Evolutionary conservation across 805 yeast species (phyloP), one percentile per base, ranked within the genome.

Genomic region (Martiniozyma abietophila): DNA sequence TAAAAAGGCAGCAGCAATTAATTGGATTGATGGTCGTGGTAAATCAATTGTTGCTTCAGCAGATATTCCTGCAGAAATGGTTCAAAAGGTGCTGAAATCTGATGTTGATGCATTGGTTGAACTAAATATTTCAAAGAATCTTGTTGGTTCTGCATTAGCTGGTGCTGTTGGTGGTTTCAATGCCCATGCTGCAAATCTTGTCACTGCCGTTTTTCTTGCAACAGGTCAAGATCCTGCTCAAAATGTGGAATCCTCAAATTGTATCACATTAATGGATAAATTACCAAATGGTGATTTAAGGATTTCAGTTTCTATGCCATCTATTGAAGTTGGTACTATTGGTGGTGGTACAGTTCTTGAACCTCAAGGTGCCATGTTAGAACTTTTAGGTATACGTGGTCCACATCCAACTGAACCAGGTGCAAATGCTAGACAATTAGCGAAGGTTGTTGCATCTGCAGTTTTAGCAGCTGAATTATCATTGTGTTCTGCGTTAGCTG

Each of bases 181-280:
- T 54, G 98, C 98, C 0, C 99, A 92, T 49, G 97, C 98, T 35
- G 94, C 98, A 31, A 92, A 92, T 58, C 62, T 92, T 47, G 89
- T 92, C 23, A 94, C 98, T 23, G 97, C 98, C 8, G 79, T 92
- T 18, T 92, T 63, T 57, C 64, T 92, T 44, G 99, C 99, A 4
- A 74, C 95, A 39, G 99, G 99, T 38, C 99, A 92, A 66, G 99
- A 92, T 61, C 98, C 99, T n/a, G 98, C 98, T 2, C 98, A 92
- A 64, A 92, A 92, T 53, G 96, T 92, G 34, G 99, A 89, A 64
- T 79, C 94, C 41, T 85, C 96, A 21, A 89, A 88, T 62, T 92
- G 99, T 78, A 89, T 92, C 40, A 92, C 99, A 1, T 67, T 92
- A 46, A 88, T 92, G 94, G 77, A 79, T 50, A 85, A 82, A 55